Evolutionary conservation across 495 filamentous ascomycete genomes (phyloP), one percentile per base, ranked within the genome.

Genomic region (Staphylotrichum tortipilum): DNA sequence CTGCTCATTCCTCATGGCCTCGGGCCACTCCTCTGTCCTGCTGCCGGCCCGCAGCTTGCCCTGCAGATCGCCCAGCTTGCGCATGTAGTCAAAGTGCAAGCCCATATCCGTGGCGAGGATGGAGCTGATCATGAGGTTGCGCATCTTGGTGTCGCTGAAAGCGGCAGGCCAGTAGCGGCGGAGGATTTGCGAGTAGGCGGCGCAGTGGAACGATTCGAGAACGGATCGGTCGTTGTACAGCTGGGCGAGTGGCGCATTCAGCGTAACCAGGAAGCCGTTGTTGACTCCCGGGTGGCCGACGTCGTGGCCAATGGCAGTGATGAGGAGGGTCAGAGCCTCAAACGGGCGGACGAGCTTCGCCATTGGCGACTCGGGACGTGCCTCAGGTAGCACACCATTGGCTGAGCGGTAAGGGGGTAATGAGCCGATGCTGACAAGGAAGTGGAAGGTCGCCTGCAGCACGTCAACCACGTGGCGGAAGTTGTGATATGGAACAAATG

Each of bases 101-200:
- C 89, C 86, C 92, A 98, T 98, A 61, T 98, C 92, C 5, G 92
- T 98, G 0, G 92, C 89, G 41, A 98, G 68, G 50, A 98, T 97
- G 22, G 86, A 90, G 61, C 85, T 95, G 59, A 96, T 96, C 78
- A 97, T 89, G 0, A 94, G 75, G 53, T 84, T 83, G 46, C 92
- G 82, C 72, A 96, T 84, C 33, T 82, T 79, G 34, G 71, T 71
- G 55, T 88, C 80, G 55, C 78, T 70, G 57, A 90, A 91, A 3
- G 83, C 84, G 3, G 79, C 71, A 6, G 89, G 89, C 92, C 92
- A 98, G 67, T 96, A 80, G 29, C 89, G 83, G 39, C 89, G 85
- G 29, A 98, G 78, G 29, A 98, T 95, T 61, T 97, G 92, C 2
- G 88, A 96, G 62, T 90, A 98, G 3, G 94, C 92, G 12, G 92